Percentiles rank a stretch among this genome's conserved stretches.
Evolutionary conservation across 306 rosid genomes (phyloP).

Genomic region (Vigna mungo): DNA sequence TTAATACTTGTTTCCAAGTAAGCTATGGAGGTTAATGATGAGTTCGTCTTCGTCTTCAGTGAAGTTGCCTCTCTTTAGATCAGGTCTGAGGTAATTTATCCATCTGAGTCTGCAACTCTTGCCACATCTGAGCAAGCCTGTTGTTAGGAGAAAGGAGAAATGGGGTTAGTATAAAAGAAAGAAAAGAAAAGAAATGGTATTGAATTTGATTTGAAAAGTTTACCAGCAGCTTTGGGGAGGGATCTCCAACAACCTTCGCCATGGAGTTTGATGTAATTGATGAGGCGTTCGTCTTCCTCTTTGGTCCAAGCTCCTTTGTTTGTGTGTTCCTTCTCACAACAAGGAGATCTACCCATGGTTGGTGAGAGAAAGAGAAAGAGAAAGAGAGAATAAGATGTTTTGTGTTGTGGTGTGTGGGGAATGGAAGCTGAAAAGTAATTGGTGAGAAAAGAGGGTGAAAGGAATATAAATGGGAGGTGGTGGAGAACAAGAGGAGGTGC

Average conservation of each 20-base stretch:
- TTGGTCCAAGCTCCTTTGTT: constrained; percentile 88
- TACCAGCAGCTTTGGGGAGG: constrained; percentile 82
- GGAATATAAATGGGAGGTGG: constrained; percentile 62
- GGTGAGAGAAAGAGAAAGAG: not conserved
- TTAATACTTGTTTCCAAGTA: constrained; percentile 84
- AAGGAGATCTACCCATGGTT: constrained; percentile 75
- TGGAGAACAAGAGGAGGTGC: constrained; percentile 53
- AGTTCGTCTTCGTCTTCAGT: constrained; percentile 76
- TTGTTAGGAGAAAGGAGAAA: constrained; percentile 13
- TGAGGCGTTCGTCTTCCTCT: constrained; percentile 78
- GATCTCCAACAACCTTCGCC: constrained; percentile 88
- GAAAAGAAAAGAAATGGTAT: too few relatives aligned
- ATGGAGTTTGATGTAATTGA: constrained; percentile 60
- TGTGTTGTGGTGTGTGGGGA: constrained; percentile 3
- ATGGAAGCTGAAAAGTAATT: constrained; percentile 31
- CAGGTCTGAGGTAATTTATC: constrained; percentile 79
- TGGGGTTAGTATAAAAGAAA: not conserved
- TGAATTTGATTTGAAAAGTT: too few relatives aligned
- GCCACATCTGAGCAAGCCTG: constrained; percentile 78
- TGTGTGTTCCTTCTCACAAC: constrained; percentile 76
- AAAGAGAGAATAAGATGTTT: not conserved
- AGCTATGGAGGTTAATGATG: constrained; percentile 73
- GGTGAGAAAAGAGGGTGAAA: constrained; percentile 29
- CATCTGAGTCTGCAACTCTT: constrained; percentile 82
- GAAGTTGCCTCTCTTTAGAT: constrained; percentile 81